Base-by-base conservation (phyloP, 352 stramenopile species). In the Phytophthora pini region DNA sequence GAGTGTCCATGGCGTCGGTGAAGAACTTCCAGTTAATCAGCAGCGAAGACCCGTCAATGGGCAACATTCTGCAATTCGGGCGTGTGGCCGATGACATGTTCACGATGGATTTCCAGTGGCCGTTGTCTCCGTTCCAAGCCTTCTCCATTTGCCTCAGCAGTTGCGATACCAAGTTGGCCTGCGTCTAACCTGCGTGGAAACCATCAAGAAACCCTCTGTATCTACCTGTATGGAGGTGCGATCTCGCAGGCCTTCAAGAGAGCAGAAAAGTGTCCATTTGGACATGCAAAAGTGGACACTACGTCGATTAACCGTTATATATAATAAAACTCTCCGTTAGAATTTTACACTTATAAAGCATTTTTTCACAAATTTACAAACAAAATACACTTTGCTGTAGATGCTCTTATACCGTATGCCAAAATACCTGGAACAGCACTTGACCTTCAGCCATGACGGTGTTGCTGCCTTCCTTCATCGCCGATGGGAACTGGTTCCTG, bases 21-120 rank as follows among this genome's bases (percentile, higher is more conserved):
- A 96, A 97, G 65, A 96, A 97, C 64, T 94, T 97, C 66, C 88
- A 96, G 77, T 70, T 97, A 12, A 92, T 95, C 56, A 90, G 88
- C 57, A 79, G 82, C 13, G 82, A 94, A 41, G 87, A 93, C 53
- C 83, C 87, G 17, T 90, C 81, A 3, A 94, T 94, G 86, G 84
- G 84, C 51, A 93, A 94, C 55, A 89, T 96, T 22, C 68, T 97
- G 10, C 89, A 96, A 70, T 97, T 97, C 64, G 87, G 88, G 15
- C 88, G 89, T 57, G 88, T 97, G 27, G 84, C 96, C 40, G 84
- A 95, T 68, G 87, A 97, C 70, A 93, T 93, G 80, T 97, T 96
- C 58, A 94, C 88, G 54, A 94, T 97, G 84, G 89, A 97, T 67
- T 97, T 95, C 67, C 82, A 93, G 67, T 93, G 86, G 85, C 88